Percentiles rank a stretch among this genome's conserved stretches.
phyloP scores from a whole-genome alignment of 345 rosid genomes.

The Citrus sinensis region DVS_A1.0 CM039165.1:5535001-5535500 shows the following conservation, averaged over 20 bases:
- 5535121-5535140: conserved; percentile 22
- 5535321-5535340: conserved; percentile 12
- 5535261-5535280: conserved; percentile 6
- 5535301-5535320: conserved; percentile 19
- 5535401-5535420: neutral
- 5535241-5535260: conserved; percentile 18
- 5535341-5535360: conserved; percentile 15
- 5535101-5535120: conserved; percentile 18
- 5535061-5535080: conserved; percentile 8
- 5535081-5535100: conserved; percentile 15
- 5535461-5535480: neutral
- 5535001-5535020: conserved; percentile 12
- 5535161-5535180: conserved; percentile 5
- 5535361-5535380: conserved; percentile 14
- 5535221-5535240: conserved; percentile 12
- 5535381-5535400: conserved; percentile 17
- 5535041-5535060: conserved; percentile 10
- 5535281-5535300: conserved; percentile 23
- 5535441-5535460: neutral
- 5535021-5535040: conserved; percentile 2
- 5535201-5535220: conserved; percentile 21
- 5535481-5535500: neutral
- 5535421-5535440: neutral
- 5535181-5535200: conserved; percentile 25
- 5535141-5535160: conserved; percentile 27